Evolutionary conservation across 2,329 filamentous ascomycete species (phyloP), one percentile per base, ranked within the genome.

Genomic region (Fusarium sacchari): DNA sequence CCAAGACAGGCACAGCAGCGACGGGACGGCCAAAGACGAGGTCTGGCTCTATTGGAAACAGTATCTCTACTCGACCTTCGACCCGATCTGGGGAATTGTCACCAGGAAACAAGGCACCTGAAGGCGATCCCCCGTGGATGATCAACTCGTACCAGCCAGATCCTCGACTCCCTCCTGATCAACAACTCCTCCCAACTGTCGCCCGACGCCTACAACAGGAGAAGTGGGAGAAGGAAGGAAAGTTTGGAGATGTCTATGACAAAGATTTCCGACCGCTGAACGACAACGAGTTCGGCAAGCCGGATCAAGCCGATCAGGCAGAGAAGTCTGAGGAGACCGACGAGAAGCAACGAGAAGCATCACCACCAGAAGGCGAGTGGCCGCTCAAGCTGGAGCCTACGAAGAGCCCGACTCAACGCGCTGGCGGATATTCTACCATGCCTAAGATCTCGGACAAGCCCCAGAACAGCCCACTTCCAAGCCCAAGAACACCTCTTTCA

Each of bases 101-200:
- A 46, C 78, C 83, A 37, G 80, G 77, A 81, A 79, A 81, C 87
- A 89, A 94, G 79, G 89, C 91, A 46, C 95, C 95, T 2, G 96
- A 98, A 85, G 96, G 96, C 26, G 96, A 98, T 60, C 95, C 96
- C 15, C 96, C 96, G 58, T 99, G 96, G 96, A 89, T 98, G 83
- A 90, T 96, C 50, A 94, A 93, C 28, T 94, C 97, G 83, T 99
- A 98, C 83, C 97, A 97, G 79, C 96, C 96, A 1, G 96, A 99
- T 80, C 96, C 96, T 36, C 92, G 95, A 69, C 86, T 99, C 39
- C 96, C 96, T 11, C 96, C 95, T 0, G 96, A 99, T 71, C 94
- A 99, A 82, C 96, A 99, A 80, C 91, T 99, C 60, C 90, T 99
- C 17, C 96, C 96, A 2, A 98, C 96, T 0, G 95, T 98, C 71